These are phyloP conservation scores for Eucalyptus sp. DNA, from an alignment of 345 rosid species.

Conservation along the genomic window DNA sequence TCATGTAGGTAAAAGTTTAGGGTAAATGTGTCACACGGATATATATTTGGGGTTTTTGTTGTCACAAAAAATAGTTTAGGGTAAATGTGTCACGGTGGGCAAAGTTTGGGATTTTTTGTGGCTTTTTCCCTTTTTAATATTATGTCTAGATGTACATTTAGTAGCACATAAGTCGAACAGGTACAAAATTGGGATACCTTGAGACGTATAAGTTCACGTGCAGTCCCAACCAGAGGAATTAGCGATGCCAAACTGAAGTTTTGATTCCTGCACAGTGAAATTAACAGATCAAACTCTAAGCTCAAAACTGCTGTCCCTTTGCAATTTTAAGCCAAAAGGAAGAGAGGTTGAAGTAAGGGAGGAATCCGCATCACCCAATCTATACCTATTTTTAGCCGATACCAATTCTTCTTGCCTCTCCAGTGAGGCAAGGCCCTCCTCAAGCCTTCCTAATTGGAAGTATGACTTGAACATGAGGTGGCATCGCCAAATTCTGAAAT, in stretches of 20 bases:
- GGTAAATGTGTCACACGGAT: no score
- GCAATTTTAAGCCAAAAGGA: neutral
- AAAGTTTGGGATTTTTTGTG: no score
- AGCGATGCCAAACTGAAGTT: conserved; percentile 36
- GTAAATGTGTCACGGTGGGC: no score
- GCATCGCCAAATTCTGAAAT: conserved; percentile 59
- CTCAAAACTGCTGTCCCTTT: neutral
- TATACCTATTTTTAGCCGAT: conserved; percentile 32
- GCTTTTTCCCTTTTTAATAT: neutral
- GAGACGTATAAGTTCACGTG: conserved; percentile 58
- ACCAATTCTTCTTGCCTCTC: conserved; percentile 48
- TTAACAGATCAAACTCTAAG: neutral
- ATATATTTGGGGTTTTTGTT: no score
- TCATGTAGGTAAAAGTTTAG: no score
- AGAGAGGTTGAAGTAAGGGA: neutral
- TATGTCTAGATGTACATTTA: neutral
- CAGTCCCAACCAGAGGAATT: conserved; percentile 48
- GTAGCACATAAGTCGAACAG: neutral
- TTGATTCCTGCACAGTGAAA: conserved; percentile 18
- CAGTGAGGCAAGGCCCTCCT: conserved; percentile 62
- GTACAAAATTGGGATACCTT: conserved; percentile 38
- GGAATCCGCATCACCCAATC: neutral
- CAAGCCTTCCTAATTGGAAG: conserved; percentile 81
- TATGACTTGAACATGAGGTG: conserved; percentile 55
- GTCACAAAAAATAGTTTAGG: no score